phyloP scores from a whole-genome alignment of 345 rosid genomes.

The Zanthoxylum bungeanum region DNA sequence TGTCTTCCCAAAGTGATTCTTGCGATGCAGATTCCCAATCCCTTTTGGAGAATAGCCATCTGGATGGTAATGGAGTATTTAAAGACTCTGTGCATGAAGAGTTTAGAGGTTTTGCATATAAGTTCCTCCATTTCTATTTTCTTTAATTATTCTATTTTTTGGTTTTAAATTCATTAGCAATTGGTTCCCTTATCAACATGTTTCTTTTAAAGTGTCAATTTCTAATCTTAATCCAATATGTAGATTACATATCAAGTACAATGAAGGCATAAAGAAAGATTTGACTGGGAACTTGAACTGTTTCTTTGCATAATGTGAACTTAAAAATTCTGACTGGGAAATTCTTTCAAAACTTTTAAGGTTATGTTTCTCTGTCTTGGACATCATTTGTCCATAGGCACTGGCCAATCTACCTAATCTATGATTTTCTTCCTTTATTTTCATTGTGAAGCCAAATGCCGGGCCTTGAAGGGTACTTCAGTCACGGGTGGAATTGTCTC shows the following conservation, averaged over 20 bases:
- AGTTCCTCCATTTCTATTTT: no score
- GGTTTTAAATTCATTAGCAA: neutral
- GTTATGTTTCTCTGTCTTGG: no score
- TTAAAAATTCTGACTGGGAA: no score
- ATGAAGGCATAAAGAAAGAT: neutral
- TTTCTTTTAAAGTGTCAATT: neutral
- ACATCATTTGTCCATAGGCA: neutral
- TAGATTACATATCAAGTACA: slow-evolving; percentile 5
- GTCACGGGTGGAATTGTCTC: slow-evolving; percentile 22
- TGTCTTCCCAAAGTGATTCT: slow-evolving; percentile 38
- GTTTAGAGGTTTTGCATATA: slow-evolving; percentile 49
- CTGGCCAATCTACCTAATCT: slow-evolving; percentile 20
- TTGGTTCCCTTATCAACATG: neutral
- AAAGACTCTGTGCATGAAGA: slow-evolving; percentile 28
- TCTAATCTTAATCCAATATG: neutral
- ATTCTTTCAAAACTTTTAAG: no score
- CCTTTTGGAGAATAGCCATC: slow-evolving; percentile 21
- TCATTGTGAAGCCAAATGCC: slow-evolving; percentile 40
- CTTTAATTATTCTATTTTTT: neutral
- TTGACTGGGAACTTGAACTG: neutral
- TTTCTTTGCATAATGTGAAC: neutral
- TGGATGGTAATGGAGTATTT: slow-evolving; percentile 18
- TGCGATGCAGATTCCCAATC: slow-evolving; percentile 43
- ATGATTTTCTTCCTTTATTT: slow-evolving; percentile 20
- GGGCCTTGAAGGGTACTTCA: slow-evolving; percentile 25